Evolutionary conservation across 129 eudicot species (phyloP), one percentile per base, ranked within the genome.

Genomic region (Helichrysum umbraculigerum): DNA sequence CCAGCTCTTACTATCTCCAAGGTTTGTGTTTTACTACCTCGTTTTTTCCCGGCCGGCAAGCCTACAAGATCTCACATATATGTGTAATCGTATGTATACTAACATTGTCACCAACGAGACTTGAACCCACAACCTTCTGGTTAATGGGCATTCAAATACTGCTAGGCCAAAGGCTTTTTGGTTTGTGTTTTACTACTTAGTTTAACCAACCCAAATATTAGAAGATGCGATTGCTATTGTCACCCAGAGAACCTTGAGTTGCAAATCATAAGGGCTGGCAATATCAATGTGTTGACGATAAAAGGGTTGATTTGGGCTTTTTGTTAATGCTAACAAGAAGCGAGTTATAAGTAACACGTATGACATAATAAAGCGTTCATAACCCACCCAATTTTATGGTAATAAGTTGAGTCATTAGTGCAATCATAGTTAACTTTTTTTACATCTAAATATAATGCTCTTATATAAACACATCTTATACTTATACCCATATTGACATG

Each of bases 1-100:
- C 93, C 97, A 41, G 97, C 97, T 74, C 83, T 86, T 63, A 87
- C 96, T 29, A 90, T 90, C 68, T 88, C 91, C 51, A 90, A 88
- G 91, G 93, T 90, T 58, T 22, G 34, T 61, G 32, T 71, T 59
- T 56, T 28, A 22, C 54, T 73, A 67, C 56, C 62, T 81, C 30
- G 25, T 21, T 60, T 21, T 25, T 21, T 8, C 17, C 6, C 0
- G n/a, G 11, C 66, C 0, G 34, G 17, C 4, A 60, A 60, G 66
- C 65, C 17, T 59, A 59, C 65, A 4, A 59, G 14, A 14, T 8
- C 15, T 60, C 14, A 7, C 14, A 60, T 20, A 25, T 60, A 60
- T 9, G 66, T 60, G 6, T 22, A 10, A 59, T 59, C 14, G 16
- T 17, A 12, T 44, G 52, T 3, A 14, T 44, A 37, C 5, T 3